Base-by-base conservation (phyloP, 805 yeast species). In the Scheffersomyces amazonensis region DNA sequence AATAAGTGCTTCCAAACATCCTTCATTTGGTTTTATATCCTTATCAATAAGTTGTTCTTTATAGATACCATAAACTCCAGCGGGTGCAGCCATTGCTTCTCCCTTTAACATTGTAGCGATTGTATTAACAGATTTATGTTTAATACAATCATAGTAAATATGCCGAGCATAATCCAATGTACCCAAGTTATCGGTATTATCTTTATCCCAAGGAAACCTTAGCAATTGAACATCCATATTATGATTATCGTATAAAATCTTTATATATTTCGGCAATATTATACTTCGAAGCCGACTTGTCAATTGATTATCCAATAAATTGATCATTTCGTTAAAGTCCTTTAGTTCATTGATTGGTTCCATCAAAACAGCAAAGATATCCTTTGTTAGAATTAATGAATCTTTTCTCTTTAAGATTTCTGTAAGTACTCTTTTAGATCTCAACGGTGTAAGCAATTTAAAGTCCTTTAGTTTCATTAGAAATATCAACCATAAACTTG, bases 1-100 rank as follows among this genome's bases (percentile, higher is more conserved):
- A 21, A 83, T 64, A 18, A 83, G 58, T 0, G 81, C 73, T 2
- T 61, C 25, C 11, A 69, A 38, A 36, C 71, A 60, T 3, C 46
- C 46, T 20, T 57, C 64, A 39, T 60, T 62, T 1, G 69, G 67
- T 3, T 34, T 19, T 10, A 48, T 15, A 3, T 44, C 31, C 10
- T 40, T 28, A 16, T 41, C 41, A 6, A 41, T 30, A 2, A 66
- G 42, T 33, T 66, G 68, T 8, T 35, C 21, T 20, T 49, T 38
- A 49, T 66, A 69, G 7, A 66, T 25, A 1, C 46, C 22, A 40
- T 56, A 67, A 2, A 68, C 42, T 2, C 50, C 40, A 11, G 47
- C 49, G 0, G 71, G 66, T n/a, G 55, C 46, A 13, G 48, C 42
- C 7, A 42, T 40, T 12, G 55, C 62, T 42, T 69, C 73, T 12